Evolutionary conservation across 139 green algal species (phyloP), one percentile per base, ranked within the genome.

Genomic region (Medakamo hakoo): DNA sequence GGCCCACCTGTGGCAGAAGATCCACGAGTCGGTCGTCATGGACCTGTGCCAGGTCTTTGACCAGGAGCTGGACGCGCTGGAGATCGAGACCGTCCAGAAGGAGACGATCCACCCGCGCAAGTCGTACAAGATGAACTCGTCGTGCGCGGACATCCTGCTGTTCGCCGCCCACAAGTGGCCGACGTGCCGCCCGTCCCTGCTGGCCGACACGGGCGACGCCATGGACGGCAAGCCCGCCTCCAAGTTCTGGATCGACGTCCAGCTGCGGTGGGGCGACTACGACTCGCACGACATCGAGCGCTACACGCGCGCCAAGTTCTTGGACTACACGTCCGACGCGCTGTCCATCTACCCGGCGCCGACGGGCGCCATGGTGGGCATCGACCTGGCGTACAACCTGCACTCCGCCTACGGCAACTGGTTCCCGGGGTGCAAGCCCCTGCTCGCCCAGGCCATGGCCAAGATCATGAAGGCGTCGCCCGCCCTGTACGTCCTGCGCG

Each of bases 41-140:
- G 81, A 89, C 66, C 66, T 90, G 70, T 88, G 78, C 65, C 84
- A 94, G 71, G 86, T 95, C 30, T 92, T 94, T 70, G 88, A 97
- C 74, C 90, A 98, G 78, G 93, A 99, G 83, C 80, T 99, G 72
- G 92, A 99, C 64, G 91, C 93, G 30, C 84, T 99, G 63, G 93
- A 99, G 84, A 98, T 99, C 58, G 93, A 99, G 84, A 98, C 93
- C 25, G 93, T 99, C 68, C 93, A 99, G 80, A 99, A 99, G 85
- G 93, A 99, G 82, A 99, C 93, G 48, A 99, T 99, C 72, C 93
- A 99, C 77, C 93, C 93, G 48, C 82, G 93, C 66, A 99, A 99
- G 82, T 88, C 73, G 27, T 99, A 99, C 82, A 99, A 99, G 82
- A 97, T 97, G 92, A 98, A 97, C 81, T 73, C 62, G 30, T 83